A percentile compares a stretch with the other conserved stretches of the same genome.
Conservation (phyloP, 164 flowering plant species). For the Dillenia turbinata region DNA sequence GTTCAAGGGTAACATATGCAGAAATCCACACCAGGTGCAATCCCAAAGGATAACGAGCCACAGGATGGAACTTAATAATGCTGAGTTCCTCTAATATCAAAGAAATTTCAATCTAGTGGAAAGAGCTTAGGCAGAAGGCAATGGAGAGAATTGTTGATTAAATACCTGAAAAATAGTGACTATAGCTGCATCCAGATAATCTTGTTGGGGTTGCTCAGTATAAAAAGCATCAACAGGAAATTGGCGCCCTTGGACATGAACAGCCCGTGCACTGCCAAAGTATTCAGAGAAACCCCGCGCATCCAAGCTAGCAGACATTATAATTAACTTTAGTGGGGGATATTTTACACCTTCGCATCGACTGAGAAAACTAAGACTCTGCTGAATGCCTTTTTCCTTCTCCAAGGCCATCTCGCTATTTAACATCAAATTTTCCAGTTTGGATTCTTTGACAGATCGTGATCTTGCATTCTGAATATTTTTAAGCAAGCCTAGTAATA, state of each 20-base stretch:
- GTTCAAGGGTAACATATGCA: no score
- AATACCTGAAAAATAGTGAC: conserved; percentile 87
- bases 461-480: conserved; percentile 65
- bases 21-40: no score
- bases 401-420: conserved; percentile 20
- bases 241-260: conserved; percentile 84
- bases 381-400: conserved; percentile 21
- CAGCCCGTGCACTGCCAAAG: conserved; percentile 88
- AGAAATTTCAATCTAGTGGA: not conserved
- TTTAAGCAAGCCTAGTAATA: conserved; percentile 80
- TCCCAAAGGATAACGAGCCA: no score
- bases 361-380: conserved; percentile 21
- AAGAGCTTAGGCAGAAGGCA: not conserved
- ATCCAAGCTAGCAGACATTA: conserved; percentile 98
- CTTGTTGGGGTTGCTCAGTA: conserved; percentile 56
- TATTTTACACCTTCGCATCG: conserved; percentile 36
- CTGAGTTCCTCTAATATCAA: not conserved
- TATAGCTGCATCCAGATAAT: conserved; percentile 76
- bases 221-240: conserved; percentile 81
- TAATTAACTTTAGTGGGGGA: conserved; percentile 68
- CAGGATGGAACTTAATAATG: no score
- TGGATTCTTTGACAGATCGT: conserved; percentile 12
- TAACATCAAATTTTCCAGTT: conserved; percentile 16
- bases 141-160: not conserved
- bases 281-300: conserved; percentile 83